Base-by-base conservation (phyloP, 2,329 filamentous ascomycete genomes). In the Beauveria medogensis region DNA sequence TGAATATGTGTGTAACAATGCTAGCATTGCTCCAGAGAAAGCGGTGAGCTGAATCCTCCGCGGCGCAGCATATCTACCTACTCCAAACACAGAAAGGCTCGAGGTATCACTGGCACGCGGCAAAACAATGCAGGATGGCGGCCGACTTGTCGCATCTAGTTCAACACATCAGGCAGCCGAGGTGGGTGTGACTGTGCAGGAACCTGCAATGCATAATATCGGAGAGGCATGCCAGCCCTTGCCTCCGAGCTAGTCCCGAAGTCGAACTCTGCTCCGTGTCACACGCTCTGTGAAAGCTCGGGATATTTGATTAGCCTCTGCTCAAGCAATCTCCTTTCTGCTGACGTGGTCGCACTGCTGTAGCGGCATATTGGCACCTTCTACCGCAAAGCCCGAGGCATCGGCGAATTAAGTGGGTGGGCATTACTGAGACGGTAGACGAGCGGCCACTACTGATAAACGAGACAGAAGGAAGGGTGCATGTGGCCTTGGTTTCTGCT, bases 141-240 rank as follows among this genome's bases (percentile, higher is more conserved):
- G 44, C 44, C 44, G 24, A 24, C 20, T 24, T 26, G 26, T 26
- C 10, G 24, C 53, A 55, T 55, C 40, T 55, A n/a, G 54, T 48
- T 28, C 54, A n/a, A 56, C 54, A 47, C 41, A 47, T 55, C 54
- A 56, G 30, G 43, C 43, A 18, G 26, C 41, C 22, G 53, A 44
- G 30, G 41, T 34, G 43, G 26, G 40, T 46, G 53, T 56, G 41
- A 47, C 41, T 34, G 54, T 26, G 43, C 53, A 47, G 41, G 43
- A 46, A 56, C 28, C 54, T 46, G 54, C 28, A 26, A 56, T 56
- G 54, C 54, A 56, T 26, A 56, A 40, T 56, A 56, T 56, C 54
- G 54, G 54, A 56, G 54, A 48, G 43, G 54, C 54, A 46, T 14
- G 41, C 54, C 28, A 22, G 24, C 54, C 54, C 54, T 26, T 56